Conservation (phyloP, 2,329 filamentous ascomycete species). For the Aureobasidium namibiae region DNA sequence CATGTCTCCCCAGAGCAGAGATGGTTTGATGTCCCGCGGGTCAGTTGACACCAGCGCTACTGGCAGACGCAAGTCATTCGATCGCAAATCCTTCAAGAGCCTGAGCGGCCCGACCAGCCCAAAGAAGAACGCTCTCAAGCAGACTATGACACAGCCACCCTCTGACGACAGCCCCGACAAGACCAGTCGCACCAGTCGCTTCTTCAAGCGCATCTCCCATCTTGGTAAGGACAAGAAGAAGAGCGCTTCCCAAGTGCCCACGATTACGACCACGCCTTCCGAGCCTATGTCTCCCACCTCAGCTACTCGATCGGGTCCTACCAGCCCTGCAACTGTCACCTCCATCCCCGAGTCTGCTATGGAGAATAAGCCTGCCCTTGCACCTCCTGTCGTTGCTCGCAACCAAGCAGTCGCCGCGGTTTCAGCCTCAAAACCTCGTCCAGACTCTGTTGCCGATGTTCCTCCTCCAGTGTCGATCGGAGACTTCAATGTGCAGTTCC, state of each 20-base stretch:
- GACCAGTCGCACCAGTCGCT: slow-evolving; percentile 49
- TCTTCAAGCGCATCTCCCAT: slow-evolving; percentile 54
- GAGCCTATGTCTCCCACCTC: slow-evolving; percentile 2
- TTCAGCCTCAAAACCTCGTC: slow-evolving; percentile 5
- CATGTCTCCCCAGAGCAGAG: slow-evolving; percentile 2
- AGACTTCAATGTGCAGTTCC: slow-evolving; percentile 94
- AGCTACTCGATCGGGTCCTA: not conserved
- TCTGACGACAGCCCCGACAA: slow-evolving; percentile 39
- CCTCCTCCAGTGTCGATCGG: slow-evolving; percentile 62
- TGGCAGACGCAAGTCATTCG: slow-evolving; percentile 12
- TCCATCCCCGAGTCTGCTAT: not conserved
- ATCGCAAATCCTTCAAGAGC: slow-evolving; percentile 14
- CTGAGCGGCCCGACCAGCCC: slow-evolving; percentile 3
- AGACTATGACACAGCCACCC: slow-evolving; percentile 13
- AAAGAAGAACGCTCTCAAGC: slow-evolving; percentile 9
- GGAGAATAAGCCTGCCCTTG: not conserved
- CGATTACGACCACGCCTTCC: slow-evolving; percentile 11
- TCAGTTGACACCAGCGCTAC: not conserved
- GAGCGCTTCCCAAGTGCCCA: slow-evolving; percentile 29
- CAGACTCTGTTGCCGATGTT: slow-evolving; percentile 25
- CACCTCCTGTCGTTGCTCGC: not conserved
- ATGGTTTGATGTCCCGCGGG: not conserved
- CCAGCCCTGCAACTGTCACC: not conserved
- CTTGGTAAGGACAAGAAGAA: slow-evolving; percentile 38
- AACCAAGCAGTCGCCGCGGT: not conserved